Percentiles rank a stretch among this genome's conserved stretches.
These are phyloP conservation scores for Alternaria consortialis DNA, from an alignment of 2,329 filamentous ascomycete genomes.

Conservation along the genomic window DNA sequence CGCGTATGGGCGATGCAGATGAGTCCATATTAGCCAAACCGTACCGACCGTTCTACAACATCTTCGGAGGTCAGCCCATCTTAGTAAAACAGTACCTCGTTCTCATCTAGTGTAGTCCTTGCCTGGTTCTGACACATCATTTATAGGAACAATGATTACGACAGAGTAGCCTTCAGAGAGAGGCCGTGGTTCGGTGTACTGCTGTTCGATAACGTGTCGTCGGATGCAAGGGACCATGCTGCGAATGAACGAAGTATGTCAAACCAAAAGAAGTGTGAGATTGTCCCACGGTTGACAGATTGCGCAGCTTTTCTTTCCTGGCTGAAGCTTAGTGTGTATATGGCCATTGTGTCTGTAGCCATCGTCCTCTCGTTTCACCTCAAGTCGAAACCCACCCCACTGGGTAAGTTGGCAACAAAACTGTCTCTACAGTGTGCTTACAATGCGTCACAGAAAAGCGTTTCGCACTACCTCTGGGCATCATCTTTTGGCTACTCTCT, in stretches of 20 bases:
- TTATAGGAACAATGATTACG: constrained; percentile 53
- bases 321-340: constrained; percentile 87
- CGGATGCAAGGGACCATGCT: constrained; percentile 79
- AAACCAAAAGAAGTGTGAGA: not conserved
- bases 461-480: constrained; percentile 83
- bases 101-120: not conserved
- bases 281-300: constrained; percentile 10
- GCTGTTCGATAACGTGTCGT: constrained; percentile 77
- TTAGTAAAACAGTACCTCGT: constrained; percentile 51
- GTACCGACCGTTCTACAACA: constrained; percentile 64
- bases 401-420: constrained; percentile 23
- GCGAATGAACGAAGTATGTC: constrained; percentile 74
- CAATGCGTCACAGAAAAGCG: constrained; percentile 67
- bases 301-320: constrained; percentile 79
- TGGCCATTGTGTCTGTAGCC: constrained; percentile 87
- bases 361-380: constrained; percentile 95
- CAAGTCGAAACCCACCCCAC: constrained; percentile 68
- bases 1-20: constrained; percentile 40
- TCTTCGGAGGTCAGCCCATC: constrained; percentile 60
- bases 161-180: constrained; percentile 62
- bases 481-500: constrained; percentile 86
- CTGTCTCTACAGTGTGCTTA: constrained; percentile 1
- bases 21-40: constrained; percentile 44
- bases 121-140: not conserved
- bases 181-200: constrained; percentile 72